These are phyloP conservation scores for Calocybe gangraenosa DNA, from an alignment of 768 basidiomycete species.

Conservation along the genomic window DNA sequence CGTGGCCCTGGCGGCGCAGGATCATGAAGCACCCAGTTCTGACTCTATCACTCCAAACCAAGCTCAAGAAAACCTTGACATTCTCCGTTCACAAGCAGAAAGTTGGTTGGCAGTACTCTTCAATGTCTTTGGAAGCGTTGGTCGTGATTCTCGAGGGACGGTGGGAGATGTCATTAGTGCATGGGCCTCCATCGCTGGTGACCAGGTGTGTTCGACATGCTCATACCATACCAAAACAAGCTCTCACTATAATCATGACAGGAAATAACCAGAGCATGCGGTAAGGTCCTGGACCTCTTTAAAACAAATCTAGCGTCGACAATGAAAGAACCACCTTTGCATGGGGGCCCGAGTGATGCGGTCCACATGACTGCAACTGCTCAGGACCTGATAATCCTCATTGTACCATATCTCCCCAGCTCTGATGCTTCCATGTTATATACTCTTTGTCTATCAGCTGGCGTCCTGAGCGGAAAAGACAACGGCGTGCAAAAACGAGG, in stretches of 20 bases:
- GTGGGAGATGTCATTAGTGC: constrained; percentile 84
- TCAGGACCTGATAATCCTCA: constrained; percentile 81
- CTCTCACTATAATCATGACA: constrained; percentile 18
- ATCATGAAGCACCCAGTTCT: constrained; percentile 23
- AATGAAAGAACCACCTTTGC: constrained; percentile 23
- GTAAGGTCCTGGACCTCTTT: constrained; percentile 71
- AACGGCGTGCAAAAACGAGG: constrained; percentile 93
- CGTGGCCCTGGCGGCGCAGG: constrained; percentile 42
- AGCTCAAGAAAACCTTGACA: constrained; percentile 63
- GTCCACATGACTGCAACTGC: constrained; percentile 58
- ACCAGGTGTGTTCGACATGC: constrained; percentile 41
- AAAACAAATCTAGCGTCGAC: constrained; percentile 53
- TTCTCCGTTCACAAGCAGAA: constrained; percentile 74
- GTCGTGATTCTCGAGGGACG: constrained; percentile 67
- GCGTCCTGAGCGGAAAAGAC: constrained; percentile 72
- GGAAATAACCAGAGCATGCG: constrained; percentile 80
- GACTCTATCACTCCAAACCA: constrained; percentile 47
- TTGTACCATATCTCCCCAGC: constrained; percentile 70
- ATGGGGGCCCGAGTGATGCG: constrained; percentile 28
- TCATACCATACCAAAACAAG: background rate
- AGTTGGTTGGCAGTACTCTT: constrained; percentile 95
- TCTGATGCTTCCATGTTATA: constrained; percentile 63
- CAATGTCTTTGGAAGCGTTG: constrained; percentile 90
- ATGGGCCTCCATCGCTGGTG: constrained; percentile 82
- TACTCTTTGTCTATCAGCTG: constrained; percentile 58